phyloP scores from a whole-genome alignment of 1,139 yeast genomes.

The Taphrina confusa region DNA sequence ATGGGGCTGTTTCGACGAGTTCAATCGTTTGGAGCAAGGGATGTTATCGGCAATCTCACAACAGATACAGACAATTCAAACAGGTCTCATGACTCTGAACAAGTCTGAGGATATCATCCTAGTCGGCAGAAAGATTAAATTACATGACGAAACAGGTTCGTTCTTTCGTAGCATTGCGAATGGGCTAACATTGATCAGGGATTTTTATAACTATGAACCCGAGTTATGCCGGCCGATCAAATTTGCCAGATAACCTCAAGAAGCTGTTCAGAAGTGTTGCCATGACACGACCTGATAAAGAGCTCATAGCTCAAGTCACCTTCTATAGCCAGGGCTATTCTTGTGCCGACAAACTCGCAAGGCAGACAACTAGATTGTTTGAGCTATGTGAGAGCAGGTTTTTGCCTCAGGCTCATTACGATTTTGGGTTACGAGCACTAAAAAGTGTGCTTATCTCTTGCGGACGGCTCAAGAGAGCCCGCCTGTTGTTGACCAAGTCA shows the following conservation, averaged over 20 bases:
- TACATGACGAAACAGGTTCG: conserved; percentile 50
- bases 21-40: conserved; percentile 72
- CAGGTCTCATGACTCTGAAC: conserved; percentile 48
- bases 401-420: conserved; percentile 72
- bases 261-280: conserved; percentile 75
- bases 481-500: not conserved
- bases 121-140: conserved; percentile 52
- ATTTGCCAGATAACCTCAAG: conserved; percentile 82
- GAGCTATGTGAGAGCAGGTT: conserved; percentile 48
- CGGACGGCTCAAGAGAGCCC: conserved; percentile 54
- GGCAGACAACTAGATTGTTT: conserved; percentile 60
- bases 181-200: conserved; percentile 49
- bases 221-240: conserved; percentile 77
- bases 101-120: conserved; percentile 50
- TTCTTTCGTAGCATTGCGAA: conserved; percentile 25
- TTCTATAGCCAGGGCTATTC: conserved; percentile 72
- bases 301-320: conserved; percentile 68
- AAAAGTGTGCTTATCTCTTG: conserved; percentile 65
- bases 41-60: conserved; percentile 84
- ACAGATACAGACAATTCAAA: conserved; percentile 72
- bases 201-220: conserved; percentile 92
- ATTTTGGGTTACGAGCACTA: conserved; percentile 82
- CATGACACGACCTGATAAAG: conserved; percentile 72
- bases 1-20: conserved; percentile 97
- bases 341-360: conserved; percentile 54